Base-by-base conservation (phyloP, 768 basidiomycete species). In the Termitomyces sp. region DNA sequence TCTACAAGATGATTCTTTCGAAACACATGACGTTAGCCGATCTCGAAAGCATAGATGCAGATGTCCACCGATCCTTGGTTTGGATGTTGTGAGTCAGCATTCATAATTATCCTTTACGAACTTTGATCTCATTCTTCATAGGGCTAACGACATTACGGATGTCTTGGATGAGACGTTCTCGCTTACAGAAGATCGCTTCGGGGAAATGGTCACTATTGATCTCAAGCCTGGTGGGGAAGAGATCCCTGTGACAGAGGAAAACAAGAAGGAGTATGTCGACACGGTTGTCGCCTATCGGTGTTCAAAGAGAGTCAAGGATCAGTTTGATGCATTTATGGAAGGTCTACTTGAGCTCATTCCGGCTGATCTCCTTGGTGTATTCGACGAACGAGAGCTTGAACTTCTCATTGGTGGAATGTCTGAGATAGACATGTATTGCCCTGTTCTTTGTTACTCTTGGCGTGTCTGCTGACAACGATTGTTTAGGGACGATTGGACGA, bases 321-420 rank as follows among this genome's bases (percentile, higher is more conserved):
- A 95, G 72, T 91, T 92, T 64, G 80, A 85, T 53, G 85, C 93
- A 3, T 91, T 96, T 75, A 86, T 90, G 82, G 83, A 83, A 54
- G 94, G 94, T 8, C 84, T 95, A 57, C 79, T 36, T 63, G 94
- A 95, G 65, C 78, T 94, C 52, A 83, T 94, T 62, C 91, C 94
- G 7, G 76, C 84, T 59, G 91, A 94, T 63, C 78, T 95, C 53
- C 80, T 96, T 69, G 85, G 85, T 64, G 91, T 95, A 2, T 95
- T 96, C 65, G 94, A 96, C 67, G 93, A 95, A 70, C 80, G 90
- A 56, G 94, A 96, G 65, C 75, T 95, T 4, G 92, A 94, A 72
- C 72, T 95, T 54, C 76, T 96, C 61, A 94, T 96, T 60, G 93
- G 94, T 60, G 94, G 94, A 54, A 93, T 95, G 87, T 85, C 90